Evolutionary conservation across 345 rosid species (phyloP), one percentile per base, ranked within the genome.

Genomic region (Populus simonii): DNA sequence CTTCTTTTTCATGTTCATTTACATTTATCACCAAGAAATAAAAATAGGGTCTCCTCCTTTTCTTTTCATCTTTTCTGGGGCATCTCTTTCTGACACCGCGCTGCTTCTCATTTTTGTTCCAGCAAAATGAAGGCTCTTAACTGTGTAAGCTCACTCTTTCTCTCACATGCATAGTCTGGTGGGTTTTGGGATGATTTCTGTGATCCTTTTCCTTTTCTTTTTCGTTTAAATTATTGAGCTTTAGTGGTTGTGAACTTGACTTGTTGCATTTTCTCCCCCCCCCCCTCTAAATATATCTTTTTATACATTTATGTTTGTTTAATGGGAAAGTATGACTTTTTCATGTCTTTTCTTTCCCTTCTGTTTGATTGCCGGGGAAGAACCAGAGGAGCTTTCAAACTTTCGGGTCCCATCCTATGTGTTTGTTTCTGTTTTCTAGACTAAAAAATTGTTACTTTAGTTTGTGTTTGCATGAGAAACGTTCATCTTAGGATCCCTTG

Each of bases 111-210:
- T 57, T 20, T 51, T 31, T 39, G 53, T 35, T 68, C 59, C 61
- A 17, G 65, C 76, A 77, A 68, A 22, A 88, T 88, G 88, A 88
- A 84, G 85, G 11, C 79, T 66, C 63, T 80, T 68, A 72, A 51
- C 49, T 81, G 36, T 74, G 89, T 88, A 83, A 84, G 86, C 55
- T 73, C 78, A 39, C 25, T 76, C 70, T 27, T 23, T 36, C 36
- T 77, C 7, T 66, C 20, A 49, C n/a, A 59, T 18, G 27, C 62
- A 49, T 65, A 39, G 25, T 36, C n/a, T 17, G 20, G 16, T 15
- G 68, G 25, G 17, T 33, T 31, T 38, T 5, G 27, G 31, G 35
- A 9, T 18, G 18, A 43, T 20, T 72, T 78, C 33, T 33, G 36
- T 33, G 36, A 33, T 33, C 36, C 5, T 4, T 33, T 33, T 22